Conservation (phyloP, 768 basidiomycete species). For the Mycena rosella region DNA sequence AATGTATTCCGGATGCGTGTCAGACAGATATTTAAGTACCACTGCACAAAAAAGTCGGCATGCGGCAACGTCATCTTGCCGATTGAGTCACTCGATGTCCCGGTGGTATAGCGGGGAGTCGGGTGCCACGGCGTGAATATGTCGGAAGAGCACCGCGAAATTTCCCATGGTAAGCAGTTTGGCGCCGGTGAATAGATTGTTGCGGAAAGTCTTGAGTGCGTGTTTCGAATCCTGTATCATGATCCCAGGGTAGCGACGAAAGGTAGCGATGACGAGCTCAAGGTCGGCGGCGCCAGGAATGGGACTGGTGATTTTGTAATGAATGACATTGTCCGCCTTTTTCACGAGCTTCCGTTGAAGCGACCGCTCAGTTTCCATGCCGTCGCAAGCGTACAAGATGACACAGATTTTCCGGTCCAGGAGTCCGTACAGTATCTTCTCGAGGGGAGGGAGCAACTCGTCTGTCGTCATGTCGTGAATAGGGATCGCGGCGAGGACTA, state of each 20-base stretch:
- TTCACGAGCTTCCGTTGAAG: neutral
- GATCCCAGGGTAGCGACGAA: neutral
- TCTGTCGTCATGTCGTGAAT: conserved; percentile 31
- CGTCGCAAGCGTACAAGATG: conserved; percentile 51
- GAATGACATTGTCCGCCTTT: neutral
- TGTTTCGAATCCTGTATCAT: conserved; percentile 46
- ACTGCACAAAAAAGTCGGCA: conserved; percentile 52
- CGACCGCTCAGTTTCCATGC: conserved; percentile 47
- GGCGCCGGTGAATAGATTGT: conserved; percentile 49
- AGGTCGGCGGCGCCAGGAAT: neutral
- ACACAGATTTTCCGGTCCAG: conserved; percentile 39
- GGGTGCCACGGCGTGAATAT: conserved; percentile 37
- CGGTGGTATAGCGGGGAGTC: conserved; percentile 39
- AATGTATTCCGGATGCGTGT: conserved; percentile 41
- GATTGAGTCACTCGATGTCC: conserved; percentile 54
- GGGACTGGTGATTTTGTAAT: neutral
- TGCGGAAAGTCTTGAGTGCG: conserved; percentile 45
- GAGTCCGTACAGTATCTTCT: conserved; percentile 42
- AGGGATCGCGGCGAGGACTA: too few relatives aligned
- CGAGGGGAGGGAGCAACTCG: conserved; percentile 23
- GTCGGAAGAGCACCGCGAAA: conserved; percentile 34
- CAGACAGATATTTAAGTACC: conserved; percentile 40
- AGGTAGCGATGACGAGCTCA: neutral
- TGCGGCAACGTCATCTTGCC: conserved; percentile 60
- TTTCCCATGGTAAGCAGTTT: conserved; percentile 42